Conservation (phyloP, 2,329 filamentous ascomycete species). For the Ophiostoma ulmi region DNA sequence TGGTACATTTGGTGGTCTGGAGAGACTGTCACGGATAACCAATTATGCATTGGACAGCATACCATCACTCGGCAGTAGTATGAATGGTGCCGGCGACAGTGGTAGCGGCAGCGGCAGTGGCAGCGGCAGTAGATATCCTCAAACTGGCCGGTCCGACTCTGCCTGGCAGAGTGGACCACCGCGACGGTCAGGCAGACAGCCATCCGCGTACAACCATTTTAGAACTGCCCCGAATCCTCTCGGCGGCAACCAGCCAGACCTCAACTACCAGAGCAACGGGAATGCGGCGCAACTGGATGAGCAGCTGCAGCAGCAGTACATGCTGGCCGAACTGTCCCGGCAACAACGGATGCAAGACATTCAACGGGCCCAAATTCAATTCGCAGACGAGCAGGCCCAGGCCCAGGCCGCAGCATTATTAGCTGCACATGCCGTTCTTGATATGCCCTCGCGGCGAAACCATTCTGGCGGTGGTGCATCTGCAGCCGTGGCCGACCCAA, state of each 20-base stretch:
- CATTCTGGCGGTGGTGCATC: neutral
- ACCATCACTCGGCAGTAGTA: neutral
- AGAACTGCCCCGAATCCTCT: constrained; percentile 29
- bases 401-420: too few species aligned
- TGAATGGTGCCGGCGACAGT: neutral
- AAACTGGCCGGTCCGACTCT: neutral
- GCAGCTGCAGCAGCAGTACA: neutral
- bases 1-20: neutral
- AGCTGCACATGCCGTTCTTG: too few species aligned
- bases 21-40: neutral
- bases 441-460: too few species aligned
- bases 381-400: too few species aligned
- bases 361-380: too few species aligned
- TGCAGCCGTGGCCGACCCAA: neutral
- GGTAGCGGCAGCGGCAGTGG: neutral
- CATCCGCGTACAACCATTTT: neutral
- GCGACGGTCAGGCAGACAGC: neutral
- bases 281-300: neutral
- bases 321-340: neutral
- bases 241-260: constrained; percentile 28
- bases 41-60: constrained; percentile 2
- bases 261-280: constrained; percentile 36
- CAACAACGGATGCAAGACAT: neutral
- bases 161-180: neutral
- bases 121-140: neutral